phyloP scores from a whole-genome alignment of 2,329 filamentous ascomycete genomes.

The Eurotiales sp. region DNA sequence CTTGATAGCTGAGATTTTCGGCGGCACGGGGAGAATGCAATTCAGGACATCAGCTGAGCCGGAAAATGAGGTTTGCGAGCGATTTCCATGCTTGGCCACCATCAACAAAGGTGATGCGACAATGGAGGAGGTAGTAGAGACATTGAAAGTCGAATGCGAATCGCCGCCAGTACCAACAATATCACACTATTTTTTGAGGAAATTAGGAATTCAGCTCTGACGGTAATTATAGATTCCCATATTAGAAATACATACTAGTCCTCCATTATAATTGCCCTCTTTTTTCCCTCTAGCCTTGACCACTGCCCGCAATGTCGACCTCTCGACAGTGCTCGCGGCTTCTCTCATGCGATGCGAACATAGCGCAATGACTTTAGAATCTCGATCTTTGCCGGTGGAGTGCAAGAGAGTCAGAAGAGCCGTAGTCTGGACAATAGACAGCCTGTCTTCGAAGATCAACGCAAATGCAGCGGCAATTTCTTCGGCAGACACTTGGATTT shows the following conservation, averaged over 20 bases:
- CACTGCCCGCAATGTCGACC: conserved; percentile 56
- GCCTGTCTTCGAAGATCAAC: conserved; percentile 83
- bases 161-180: conserved; percentile 98
- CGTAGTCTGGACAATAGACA: conserved; percentile 84
- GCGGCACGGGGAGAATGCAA: conserved; percentile 67
- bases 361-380: conserved; percentile 79
- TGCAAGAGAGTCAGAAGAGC: conserved; percentile 87
- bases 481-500: conserved; percentile 59
- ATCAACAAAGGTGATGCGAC: conserved; percentile 80
- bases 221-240: too few relatives aligned
- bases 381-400: conserved; percentile 80
- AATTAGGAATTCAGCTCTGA: conserved; percentile 13
- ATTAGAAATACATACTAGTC: conserved; percentile 61
- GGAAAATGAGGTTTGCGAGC: conserved; percentile 89
- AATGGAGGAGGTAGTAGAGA: conserved; percentile 92
- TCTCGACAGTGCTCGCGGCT: conserved; percentile 70
- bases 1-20: conserved; percentile 69
- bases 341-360: conserved; percentile 80
- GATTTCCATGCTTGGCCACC: conserved; percentile 93
- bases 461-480: conserved; percentile 90
- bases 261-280: conserved; percentile 74
- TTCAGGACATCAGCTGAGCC: conserved; percentile 89
- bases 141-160: conserved; percentile 96
- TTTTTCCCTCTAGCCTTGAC: conserved; percentile 58
- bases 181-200: conserved; percentile 62